Evolutionary conservation across 768 basidiomycete species (phyloP).

Genomic region (Boletales sp.): DNA sequence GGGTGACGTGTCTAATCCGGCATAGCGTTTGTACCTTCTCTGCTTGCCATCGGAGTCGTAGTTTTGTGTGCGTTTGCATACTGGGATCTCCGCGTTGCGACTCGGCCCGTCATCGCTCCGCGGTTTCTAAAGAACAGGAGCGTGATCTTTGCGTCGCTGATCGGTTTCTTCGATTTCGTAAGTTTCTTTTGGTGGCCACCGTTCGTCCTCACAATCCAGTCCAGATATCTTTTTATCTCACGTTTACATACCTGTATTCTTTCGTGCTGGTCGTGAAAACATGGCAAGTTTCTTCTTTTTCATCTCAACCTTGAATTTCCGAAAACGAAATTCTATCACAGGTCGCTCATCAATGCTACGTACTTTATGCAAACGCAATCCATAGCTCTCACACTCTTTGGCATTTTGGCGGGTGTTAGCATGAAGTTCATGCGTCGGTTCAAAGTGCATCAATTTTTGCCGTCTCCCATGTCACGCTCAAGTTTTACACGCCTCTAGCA

Average conservation of each 20-base stretch:
- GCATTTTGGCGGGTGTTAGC: slow-evolving; percentile 52
- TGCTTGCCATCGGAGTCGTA: slow-evolving; percentile 46
- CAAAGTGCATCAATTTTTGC: slow-evolving; percentile 38
- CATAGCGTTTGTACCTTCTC: slow-evolving; percentile 48
- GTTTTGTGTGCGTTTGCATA: slow-evolving; percentile 41
- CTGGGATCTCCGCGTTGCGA: slow-evolving; percentile 51
- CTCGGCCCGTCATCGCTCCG: slow-evolving; percentile 56
- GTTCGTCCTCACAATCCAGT: neutral
- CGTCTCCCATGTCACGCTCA: neutral
- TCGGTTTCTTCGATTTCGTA: slow-evolving; percentile 66
- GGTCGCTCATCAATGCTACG: slow-evolving; percentile 52
- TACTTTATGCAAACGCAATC: slow-evolving; percentile 65
- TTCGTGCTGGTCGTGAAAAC: slow-evolving; percentile 54
- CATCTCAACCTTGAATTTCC: neutral
- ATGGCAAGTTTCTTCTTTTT: slow-evolving; percentile 31
- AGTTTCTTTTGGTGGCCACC: neutral
- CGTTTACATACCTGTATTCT: slow-evolving; percentile 71
- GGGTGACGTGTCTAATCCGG: slow-evolving; percentile 1
- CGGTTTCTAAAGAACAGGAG: slow-evolving; percentile 58
- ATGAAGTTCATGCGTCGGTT: slow-evolving; percentile 53
- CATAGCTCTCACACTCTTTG: slow-evolving; percentile 60
- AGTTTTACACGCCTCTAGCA: slow-evolving; percentile 21
- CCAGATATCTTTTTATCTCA: slow-evolving; percentile 63
- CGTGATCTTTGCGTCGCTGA: slow-evolving; percentile 53
- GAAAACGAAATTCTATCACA: slow-evolving; percentile 21